Evolutionary conservation across 2,329 filamentous ascomycete species (phyloP).

Genomic region (Sporothrix luriei): DNA sequence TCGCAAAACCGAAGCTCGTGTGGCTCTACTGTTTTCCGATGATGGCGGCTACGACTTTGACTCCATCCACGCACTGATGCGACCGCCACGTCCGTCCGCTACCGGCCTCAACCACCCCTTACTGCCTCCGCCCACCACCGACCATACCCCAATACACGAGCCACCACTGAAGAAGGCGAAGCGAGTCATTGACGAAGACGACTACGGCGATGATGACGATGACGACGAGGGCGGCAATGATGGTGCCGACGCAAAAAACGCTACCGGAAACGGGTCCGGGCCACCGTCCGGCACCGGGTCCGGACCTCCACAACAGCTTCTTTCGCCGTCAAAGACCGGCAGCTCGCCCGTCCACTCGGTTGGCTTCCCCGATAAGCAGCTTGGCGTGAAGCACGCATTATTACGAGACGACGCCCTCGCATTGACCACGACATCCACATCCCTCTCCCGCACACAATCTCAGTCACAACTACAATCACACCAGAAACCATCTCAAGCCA

Average conservation of each 20-base stretch:
- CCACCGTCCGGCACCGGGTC: constrained; percentile 40
- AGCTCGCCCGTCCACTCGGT: constrained; percentile 66
- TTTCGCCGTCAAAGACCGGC: constrained; percentile 71
- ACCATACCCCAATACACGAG: constrained; percentile 61
- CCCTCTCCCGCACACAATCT: constrained; percentile 30
- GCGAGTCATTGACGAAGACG: constrained; percentile 78
- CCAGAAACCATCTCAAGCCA: constrained; percentile 47
- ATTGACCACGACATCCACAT: neutral
- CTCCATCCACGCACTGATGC: constrained; percentile 57
- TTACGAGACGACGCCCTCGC: constrained; percentile 49
- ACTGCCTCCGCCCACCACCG: constrained; percentile 58
- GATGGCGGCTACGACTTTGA: constrained; percentile 57
- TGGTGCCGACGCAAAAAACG: constrained; percentile 34
- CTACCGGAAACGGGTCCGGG: constrained; percentile 13
- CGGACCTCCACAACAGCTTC: constrained; percentile 59
- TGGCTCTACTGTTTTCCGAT: constrained; percentile 71
- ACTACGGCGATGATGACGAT: constrained; percentile 84
- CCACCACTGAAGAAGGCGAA: constrained; percentile 73
- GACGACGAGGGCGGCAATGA: constrained; percentile 65
- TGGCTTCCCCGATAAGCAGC: constrained; percentile 61
- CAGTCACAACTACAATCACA: constrained; percentile 33
- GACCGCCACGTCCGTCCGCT: constrained; percentile 44
- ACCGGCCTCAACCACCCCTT: constrained; percentile 44
- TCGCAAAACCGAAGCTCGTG: constrained; percentile 73
- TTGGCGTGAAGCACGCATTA: constrained; percentile 50